These are phyloP conservation scores for Penicillium cataractarum DNA, from an alignment of 495 filamentous ascomycete genomes.

Conservation along the genomic window DNA sequence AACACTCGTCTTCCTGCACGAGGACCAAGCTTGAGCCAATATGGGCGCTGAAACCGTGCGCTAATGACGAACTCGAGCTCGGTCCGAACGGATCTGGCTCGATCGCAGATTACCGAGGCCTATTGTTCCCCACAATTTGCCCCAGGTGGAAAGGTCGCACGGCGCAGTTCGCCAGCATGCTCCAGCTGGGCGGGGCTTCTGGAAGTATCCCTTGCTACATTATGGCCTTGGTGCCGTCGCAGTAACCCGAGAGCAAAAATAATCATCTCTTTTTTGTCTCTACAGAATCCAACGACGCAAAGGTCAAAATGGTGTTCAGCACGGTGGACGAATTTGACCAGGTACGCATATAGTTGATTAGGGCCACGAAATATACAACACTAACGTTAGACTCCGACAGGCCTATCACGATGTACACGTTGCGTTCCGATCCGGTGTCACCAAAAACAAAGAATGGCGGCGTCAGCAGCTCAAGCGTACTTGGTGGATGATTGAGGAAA, in stretches of 20 bases:
- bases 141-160: not conserved
- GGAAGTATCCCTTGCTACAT: not conserved
- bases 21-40: not conserved
- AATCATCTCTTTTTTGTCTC: not conserved
- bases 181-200: not conserved
- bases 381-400: slow-evolving; percentile 3
- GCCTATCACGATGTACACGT: slow-evolving; percentile 31
- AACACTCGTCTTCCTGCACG: no score
- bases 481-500: slow-evolving; percentile 65
- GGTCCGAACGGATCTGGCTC: not conserved
- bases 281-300: not conserved
- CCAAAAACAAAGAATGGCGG: slow-evolving; percentile 44
- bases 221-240: not conserved
- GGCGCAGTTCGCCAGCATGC: not conserved
- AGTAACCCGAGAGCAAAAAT: not conserved
- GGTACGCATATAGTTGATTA: slow-evolving; percentile 5
- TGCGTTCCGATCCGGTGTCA: slow-evolving; percentile 38
- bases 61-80: slow-evolving; percentile 1
- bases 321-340: slow-evolving; percentile 25
- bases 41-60: not conserved
- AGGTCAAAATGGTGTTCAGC: slow-evolving; percentile 22
- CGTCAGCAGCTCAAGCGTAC: slow-evolving; percentile 55
- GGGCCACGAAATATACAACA: not conserved
- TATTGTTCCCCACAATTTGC: slow-evolving; percentile 1
- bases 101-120: not conserved